Evolutionary conservation across 2,329 filamentous ascomycete species (phyloP).

Genomic region (Samsoniella hepiali): DNA sequence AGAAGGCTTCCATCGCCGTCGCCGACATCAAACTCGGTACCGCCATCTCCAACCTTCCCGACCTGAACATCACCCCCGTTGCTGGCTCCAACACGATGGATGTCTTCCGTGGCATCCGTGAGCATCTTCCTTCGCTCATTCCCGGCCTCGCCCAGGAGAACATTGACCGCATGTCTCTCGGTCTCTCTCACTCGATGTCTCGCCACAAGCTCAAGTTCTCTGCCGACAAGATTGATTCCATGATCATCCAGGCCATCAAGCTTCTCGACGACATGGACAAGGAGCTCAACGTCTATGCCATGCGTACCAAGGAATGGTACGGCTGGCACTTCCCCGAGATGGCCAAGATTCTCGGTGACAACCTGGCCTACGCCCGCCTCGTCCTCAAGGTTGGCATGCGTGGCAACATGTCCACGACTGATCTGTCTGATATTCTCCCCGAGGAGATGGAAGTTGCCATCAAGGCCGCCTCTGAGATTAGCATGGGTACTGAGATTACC

Average conservation of each 20-base stretch:
- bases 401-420: constrained; percentile 68
- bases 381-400: constrained; percentile 89
- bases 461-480: constrained; percentile 92
- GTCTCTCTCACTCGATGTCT: constrained; percentile 94
- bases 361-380: constrained; percentile 86
- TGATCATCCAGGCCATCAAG: constrained; percentile 97
- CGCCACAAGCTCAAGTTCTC: constrained; percentile 99
- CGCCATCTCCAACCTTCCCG: constrained; percentile 87
- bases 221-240: constrained; percentile 96
- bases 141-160: constrained; percentile 82
- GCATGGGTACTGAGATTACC: constrained; percentile 97
- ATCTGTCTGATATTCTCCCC: constrained; percentile 86
- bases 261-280: constrained; percentile 96
- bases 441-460: constrained; percentile 91
- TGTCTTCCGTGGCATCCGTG: constrained; percentile 89
- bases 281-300: constrained; percentile 97
- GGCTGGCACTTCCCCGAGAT: constrained; percentile 99
- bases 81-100: constrained; percentile 63
- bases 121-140: constrained; percentile 85
- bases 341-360: constrained; percentile 95
- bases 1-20: constrained; percentile 92
- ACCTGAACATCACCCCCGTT: constrained; percentile 79
- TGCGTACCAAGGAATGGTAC: constrained; percentile 99
- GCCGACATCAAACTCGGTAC: constrained; percentile 89
- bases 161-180: constrained; percentile 89